Conservation (phyloP, 2,329 filamentous ascomycete genomes). For the Aureobasidium sp. region DNA sequence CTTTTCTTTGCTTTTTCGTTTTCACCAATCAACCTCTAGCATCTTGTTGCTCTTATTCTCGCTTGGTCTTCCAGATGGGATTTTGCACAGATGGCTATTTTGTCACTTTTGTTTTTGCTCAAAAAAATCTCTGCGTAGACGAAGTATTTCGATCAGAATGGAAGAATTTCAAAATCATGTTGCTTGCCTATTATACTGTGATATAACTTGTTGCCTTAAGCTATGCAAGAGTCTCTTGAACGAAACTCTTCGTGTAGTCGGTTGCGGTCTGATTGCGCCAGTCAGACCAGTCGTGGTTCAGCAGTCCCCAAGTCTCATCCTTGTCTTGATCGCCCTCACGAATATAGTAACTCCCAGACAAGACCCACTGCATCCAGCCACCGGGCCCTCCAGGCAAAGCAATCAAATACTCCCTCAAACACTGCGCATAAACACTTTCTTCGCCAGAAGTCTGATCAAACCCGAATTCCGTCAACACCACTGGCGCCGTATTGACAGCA, state of each 20-base stretch:
- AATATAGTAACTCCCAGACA: conserved; percentile 48
- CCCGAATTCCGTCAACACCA: conserved; percentile 50
- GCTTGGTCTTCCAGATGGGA: neutral
- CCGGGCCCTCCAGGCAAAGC: conserved; percentile 39
- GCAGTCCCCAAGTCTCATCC: conserved; percentile 51
- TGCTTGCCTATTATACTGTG: neutral
- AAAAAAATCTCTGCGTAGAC: neutral
- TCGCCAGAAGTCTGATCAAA: conserved; percentile 42
- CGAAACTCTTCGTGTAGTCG: conserved; percentile 14
- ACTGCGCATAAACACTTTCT: conserved; percentile 44
- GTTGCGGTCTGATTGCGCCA: conserved; percentile 7
- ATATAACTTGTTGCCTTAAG: neutral
- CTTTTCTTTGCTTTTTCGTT: neutral
- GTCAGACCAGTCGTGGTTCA: conserved; percentile 48
- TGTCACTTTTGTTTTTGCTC: neutral
- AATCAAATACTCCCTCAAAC: conserved; percentile 44
- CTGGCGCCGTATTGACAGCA: conserved; percentile 40
- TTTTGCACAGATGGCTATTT: neutral
- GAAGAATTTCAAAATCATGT: neutral
- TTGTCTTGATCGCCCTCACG: conserved; percentile 47
- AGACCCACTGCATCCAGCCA: conserved; percentile 52
- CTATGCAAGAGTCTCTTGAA: neutral
- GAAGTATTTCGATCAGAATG: neutral
- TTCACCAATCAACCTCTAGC: neutral
- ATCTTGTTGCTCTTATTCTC: neutral